Evolutionary conservation across 176 grass and related monocot genomes (phyloP), one percentile per base, ranked within the genome.

Genomic region (Stipa capillata): DNA sequence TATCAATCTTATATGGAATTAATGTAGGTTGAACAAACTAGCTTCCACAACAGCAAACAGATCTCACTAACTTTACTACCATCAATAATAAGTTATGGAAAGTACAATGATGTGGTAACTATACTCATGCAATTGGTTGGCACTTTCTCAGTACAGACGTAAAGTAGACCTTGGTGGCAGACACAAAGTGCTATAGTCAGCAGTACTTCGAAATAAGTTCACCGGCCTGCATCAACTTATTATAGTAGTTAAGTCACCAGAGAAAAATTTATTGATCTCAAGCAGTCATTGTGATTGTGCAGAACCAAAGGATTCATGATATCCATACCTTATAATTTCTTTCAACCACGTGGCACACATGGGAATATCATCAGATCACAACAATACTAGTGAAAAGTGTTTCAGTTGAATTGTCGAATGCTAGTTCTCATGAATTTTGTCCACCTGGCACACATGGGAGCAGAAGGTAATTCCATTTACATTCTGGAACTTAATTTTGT

Each of bases 401-500:
- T 58, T 41, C 63, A 9, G 42, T 62, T 65, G 31, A 68, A 33
- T 72, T 61, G 25, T 66, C 8, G 11, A 79, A 33, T 52, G 11
- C 3, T 47, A 75, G 47, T 83, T 51, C 28, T 58, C 9, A 69
- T 28, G 52, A 21, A 43, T 68, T 70, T 41, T 13, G n/a, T n/a
- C n/a, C n/a, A n/a, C n/a, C n/a, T n/a, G n/a, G n/a, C n/a, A n/a
- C n/a, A n/a, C n/a, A n/a, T n/a, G n/a, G n/a, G n/a, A n/a, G n/a
- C n/a, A n/a, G 56, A n/a, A 67, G 20, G 65, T 48, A 61, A 82
- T 57, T 40, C 25, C 31, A 42, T 54, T 62, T 61, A 67, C 44
- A 85, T 85, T 57, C 28, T 57, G 66, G 41, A 74, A 58, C 89
- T 97, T 68, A 94, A 35, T 72, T 75, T 69, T 82, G 5, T 85